Percentiles rank a stretch among this genome's conserved stretches.
Conservation (phyloP, 306 rosid genomes). For the Sphenostylis stenocarpa region DNA sequence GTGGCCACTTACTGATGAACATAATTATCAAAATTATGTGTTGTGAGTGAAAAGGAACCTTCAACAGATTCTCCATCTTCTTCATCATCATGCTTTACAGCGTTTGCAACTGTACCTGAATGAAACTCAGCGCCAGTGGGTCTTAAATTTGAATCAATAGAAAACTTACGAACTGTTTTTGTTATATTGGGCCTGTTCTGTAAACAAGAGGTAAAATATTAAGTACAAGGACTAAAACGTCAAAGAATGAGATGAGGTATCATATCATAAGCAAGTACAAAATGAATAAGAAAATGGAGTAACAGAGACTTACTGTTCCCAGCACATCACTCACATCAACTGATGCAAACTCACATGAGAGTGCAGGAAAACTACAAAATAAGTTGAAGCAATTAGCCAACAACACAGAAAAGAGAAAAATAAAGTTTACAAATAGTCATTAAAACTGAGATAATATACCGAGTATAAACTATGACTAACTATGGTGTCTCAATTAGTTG, state of each 20-base stretch:
- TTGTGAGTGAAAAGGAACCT: conserved; percentile 55
- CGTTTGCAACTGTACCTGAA: conserved; percentile 59
- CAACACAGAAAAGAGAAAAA: conserved; percentile 8
- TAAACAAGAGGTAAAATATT: conserved; percentile 43
- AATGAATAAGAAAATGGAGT: conserved; percentile 31
- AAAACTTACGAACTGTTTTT: conserved; percentile 82
- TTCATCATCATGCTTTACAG: conserved; percentile 87
- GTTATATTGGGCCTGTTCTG: conserved; percentile 98
- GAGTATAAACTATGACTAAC: conserved; percentile 17
- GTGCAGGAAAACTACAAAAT: conserved; percentile 83
- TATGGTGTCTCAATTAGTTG: neutral
- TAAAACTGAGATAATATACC: conserved; percentile 2
- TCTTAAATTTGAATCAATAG: conserved; percentile 73
- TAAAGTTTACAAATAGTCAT: conserved; percentile 6
- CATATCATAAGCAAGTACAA: conserved; percentile 26
- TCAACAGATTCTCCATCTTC: conserved; percentile 66
- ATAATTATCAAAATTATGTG: conserved; percentile 63
- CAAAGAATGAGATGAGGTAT: conserved; percentile 19
- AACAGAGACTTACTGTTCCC: conserved; percentile 91
- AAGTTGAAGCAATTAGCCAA: conserved; percentile 38
- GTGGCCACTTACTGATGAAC: conserved; percentile 69
- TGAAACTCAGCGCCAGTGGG: conserved; percentile 86
- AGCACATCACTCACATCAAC: conserved; percentile 86
- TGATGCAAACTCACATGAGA: conserved; percentile 96
- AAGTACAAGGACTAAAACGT: conserved; percentile 27